Conservation (phyloP, 495 filamentous ascomycete genomes). For the Terfezia claveryi region DNA sequence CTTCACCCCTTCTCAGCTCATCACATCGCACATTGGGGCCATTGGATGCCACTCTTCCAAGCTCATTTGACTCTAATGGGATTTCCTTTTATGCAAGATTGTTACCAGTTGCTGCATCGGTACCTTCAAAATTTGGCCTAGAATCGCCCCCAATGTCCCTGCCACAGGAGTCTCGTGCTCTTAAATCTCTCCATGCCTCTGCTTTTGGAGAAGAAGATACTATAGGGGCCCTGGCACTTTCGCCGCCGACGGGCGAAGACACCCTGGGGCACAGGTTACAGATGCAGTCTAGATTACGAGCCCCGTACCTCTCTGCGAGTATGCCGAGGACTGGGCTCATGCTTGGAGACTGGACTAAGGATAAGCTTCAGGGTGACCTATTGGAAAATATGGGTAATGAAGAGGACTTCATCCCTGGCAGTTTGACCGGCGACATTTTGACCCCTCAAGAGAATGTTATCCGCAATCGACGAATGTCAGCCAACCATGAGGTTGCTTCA, state of each 20-base stretch:
- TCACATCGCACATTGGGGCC: conserved; percentile 33
- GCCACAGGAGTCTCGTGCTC: conserved; percentile 38
- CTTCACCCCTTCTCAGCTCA: conserved; percentile 37
- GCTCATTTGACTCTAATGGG: conserved; percentile 91
- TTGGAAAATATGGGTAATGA: conserved; percentile 30
- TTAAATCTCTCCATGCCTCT: conserved; percentile 62
- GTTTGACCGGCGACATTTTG: conserved; percentile 60
- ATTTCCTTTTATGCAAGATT: conserved; percentile 77
- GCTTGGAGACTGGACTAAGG: conserved; percentile 52
- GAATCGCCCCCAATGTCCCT: conserved; percentile 71
- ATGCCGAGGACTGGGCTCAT: conserved; percentile 51
- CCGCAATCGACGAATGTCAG: conserved; percentile 60
- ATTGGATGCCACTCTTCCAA: conserved; percentile 78
- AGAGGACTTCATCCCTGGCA: conserved; percentile 74
- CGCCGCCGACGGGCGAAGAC: conserved; percentile 30
- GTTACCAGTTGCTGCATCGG: conserved; percentile 77
- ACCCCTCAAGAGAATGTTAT: conserved; percentile 48
- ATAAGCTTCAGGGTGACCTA: conserved; percentile 24
- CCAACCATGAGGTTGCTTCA: conserved; percentile 36
- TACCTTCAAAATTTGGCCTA: conserved; percentile 78
- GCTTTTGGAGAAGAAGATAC: conserved; percentile 50
- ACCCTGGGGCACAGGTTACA: conserved; percentile 40
- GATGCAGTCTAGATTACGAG: conserved; percentile 37
- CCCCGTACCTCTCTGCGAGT: conserved; percentile 70
- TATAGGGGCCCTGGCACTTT: conserved; percentile 25